Conservation (phyloP, 371 early-diverging fungal genomes). For the Caulochytrium protostelioides region DNA sequence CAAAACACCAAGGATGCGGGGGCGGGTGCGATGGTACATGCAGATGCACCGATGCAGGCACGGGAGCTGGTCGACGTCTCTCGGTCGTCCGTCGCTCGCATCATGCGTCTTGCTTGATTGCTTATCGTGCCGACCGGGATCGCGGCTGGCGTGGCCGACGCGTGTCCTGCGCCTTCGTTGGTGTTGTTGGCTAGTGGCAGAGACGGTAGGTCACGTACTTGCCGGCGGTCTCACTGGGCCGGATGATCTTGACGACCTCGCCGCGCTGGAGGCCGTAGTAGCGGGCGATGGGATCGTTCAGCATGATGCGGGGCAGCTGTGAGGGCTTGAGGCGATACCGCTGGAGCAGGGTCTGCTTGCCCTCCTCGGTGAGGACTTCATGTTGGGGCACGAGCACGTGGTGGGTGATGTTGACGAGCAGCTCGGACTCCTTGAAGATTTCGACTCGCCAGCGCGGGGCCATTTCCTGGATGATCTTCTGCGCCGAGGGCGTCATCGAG, state of each 20-base stretch:
- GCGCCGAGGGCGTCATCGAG: conserved; percentile 66
- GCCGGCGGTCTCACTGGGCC: conserved; percentile 94
- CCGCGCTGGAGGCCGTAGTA: conserved; percentile 93
- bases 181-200: too few relatives aligned
- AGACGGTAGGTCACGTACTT: conserved; percentile 82
- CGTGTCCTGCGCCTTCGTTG: too few relatives aligned
- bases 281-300: conserved; percentile 82
- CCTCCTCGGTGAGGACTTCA: conserved; percentile 67
- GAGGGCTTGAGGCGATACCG: conserved; percentile 87
- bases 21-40: too few relatives aligned
- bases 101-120: too few relatives aligned
- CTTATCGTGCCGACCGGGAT: too few relatives aligned
- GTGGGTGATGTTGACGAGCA: conserved; percentile 94
- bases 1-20: too few relatives aligned
- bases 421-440: conserved; percentile 81
- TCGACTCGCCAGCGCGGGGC: conserved; percentile 65
- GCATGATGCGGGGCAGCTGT: conserved; percentile 87
- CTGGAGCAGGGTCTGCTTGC: conserved; percentile 73
- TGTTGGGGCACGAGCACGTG: conserved; percentile 95
- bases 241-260: conserved; percentile 89
- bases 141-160: too few relatives aligned
- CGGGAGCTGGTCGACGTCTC: too few relatives aligned
- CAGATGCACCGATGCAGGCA: too few relatives aligned
- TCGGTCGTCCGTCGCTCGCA: too few relatives aligned
- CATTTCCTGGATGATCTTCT: conserved; percentile 50